phyloP scores from a whole-genome alignment of 2,329 filamentous ascomycete genomes.

The Apiospora marii region DNA sequence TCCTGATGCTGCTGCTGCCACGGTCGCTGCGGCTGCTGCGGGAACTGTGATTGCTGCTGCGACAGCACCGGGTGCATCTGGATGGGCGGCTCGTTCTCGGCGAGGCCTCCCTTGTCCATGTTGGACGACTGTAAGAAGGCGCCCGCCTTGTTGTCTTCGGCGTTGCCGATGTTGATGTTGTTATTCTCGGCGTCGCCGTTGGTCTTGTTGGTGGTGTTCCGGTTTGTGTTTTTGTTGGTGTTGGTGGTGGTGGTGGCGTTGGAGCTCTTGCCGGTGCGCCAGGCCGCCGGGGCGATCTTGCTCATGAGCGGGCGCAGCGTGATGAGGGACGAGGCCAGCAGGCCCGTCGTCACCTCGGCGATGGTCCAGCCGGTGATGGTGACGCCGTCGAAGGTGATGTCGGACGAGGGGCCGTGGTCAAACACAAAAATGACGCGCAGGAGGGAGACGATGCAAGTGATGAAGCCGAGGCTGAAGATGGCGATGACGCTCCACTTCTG shows the following conservation, averaged over 20 bases:
- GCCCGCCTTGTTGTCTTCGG: not conserved
- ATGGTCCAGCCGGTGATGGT: conserved; percentile 32
- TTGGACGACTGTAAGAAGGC: no score
- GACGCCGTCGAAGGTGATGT: conserved; percentile 31
- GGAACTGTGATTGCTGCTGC: not conserved
- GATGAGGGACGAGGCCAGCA: conserved; percentile 35
- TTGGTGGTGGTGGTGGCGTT: not conserved
- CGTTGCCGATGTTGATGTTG: not conserved
- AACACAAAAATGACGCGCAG: conserved; percentile 33
- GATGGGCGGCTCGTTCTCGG: not conserved
- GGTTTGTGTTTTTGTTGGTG: not conserved
- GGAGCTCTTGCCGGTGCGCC: not conserved
- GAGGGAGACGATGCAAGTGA: conserved; percentile 36
- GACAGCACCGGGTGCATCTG: not conserved
- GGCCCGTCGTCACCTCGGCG: conserved; percentile 33
- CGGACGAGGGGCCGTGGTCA: conserved; percentile 24
- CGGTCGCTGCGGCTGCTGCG: not conserved
- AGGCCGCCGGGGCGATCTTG: not conserved
- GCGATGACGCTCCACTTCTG: conserved; percentile 34
- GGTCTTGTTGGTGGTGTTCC: not conserved
- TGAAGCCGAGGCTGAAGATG: conserved; percentile 34
- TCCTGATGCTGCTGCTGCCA: not conserved
- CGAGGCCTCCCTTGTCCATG: not conserved
- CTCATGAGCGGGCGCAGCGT: conserved; percentile 33
- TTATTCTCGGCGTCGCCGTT: not conserved